Evolutionary conservation across 768 basidiomycete genomes (phyloP).

Genomic region (Serendipita indica): DNA sequence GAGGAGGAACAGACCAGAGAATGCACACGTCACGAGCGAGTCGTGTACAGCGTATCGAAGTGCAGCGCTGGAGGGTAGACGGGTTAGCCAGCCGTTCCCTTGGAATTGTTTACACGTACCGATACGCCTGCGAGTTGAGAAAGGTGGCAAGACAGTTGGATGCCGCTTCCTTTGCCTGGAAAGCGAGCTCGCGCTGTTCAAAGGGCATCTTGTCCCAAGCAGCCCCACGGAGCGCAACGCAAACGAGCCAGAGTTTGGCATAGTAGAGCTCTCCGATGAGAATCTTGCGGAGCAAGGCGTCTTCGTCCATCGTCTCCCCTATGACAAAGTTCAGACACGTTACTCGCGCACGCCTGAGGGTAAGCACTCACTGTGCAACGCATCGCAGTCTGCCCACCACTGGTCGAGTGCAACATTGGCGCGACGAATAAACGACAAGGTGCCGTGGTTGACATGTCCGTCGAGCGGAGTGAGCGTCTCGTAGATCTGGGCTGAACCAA

Average conservation of each 20-base stretch:
- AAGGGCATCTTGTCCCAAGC: conserved; percentile 95
- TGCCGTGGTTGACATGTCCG: conserved; percentile 73
- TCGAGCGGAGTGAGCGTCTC: conserved; percentile 77
- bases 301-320: conserved; percentile 74
- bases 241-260: conserved; percentile 89
- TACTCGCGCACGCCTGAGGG: neutral
- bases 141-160: conserved; percentile 74
- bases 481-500: conserved; percentile 66
- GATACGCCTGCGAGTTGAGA: conserved; percentile 62
- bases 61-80: conserved; percentile 42
- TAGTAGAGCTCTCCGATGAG: conserved; percentile 81
- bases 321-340: conserved; percentile 3
- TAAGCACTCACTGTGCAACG: conserved; percentile 49
- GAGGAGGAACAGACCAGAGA: conserved; percentile 78
- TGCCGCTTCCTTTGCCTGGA: conserved; percentile 89
- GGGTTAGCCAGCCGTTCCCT: neutral
- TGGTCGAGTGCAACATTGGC: conserved; percentile 76
- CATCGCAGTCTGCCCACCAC: conserved; percentile 85
- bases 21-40: conserved; percentile 78
- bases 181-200: conserved; percentile 86
- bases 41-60: conserved; percentile 88
- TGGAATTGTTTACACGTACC: conserved; percentile 32
- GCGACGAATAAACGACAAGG: conserved; percentile 73
- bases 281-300: conserved; percentile 72
- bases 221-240: conserved; percentile 78